Evolutionary conservation across 108 stramenopile species (phyloP).

Genomic region (Stephanodiscus triporus): DNA sequence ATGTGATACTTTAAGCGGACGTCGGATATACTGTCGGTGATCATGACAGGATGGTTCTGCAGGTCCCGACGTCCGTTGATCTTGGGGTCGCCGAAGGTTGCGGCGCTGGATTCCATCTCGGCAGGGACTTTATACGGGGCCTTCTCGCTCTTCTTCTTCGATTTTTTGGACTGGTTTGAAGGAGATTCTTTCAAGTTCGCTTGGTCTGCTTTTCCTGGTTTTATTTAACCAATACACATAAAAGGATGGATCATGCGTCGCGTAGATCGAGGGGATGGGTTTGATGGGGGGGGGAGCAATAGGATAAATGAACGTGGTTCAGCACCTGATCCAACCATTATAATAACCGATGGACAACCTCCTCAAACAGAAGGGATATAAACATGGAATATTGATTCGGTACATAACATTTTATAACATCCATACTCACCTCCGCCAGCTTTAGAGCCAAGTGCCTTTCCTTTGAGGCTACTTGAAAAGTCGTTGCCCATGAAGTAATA

Average conservation of each 20-base stretch:
- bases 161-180: neutral
- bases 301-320: too few species aligned
- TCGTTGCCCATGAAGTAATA: slow-evolving; percentile 44
- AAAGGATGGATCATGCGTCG: neutral
- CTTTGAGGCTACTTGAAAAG: slow-evolving; percentile 9
- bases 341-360: too few species aligned
- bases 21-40: slow-evolving; percentile 82
- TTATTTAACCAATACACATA: neutral
- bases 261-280: neutral
- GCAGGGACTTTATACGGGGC: neutral
- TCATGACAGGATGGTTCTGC: slow-evolving; percentile 64
- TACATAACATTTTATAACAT: neutral
- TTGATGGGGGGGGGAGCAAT: neutral
- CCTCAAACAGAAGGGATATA: too few species aligned
- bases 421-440: slow-evolving; percentile 15
- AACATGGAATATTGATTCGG: too few species aligned
- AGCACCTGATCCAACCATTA: too few species aligned
- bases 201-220: neutral
- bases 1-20: slow-evolving; percentile 86
- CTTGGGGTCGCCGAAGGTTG: slow-evolving; percentile 44
- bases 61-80: slow-evolving; percentile 43
- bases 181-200: slow-evolving; percentile 6
- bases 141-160: neutral
- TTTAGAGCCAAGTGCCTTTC: neutral
- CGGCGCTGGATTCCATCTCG: slow-evolving; percentile 29